A percentile compares a stretch with the other conserved stretches of the same genome.
phyloP scores from a whole-genome alignment of 306 rosid genomes.

The Prinsepia uniflora region DNA sequence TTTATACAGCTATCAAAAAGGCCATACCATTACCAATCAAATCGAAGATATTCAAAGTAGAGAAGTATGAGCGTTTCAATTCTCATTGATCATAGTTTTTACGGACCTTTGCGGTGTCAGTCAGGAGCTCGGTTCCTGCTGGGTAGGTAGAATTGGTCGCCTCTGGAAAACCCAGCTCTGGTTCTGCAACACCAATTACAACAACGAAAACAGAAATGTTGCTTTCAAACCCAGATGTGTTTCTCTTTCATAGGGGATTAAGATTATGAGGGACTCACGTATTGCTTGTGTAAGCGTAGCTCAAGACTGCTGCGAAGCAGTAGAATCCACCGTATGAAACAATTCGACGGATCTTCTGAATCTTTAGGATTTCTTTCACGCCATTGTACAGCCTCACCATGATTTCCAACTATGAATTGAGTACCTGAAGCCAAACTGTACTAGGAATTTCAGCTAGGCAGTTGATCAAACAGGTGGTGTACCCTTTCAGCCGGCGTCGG shows the following conservation, averaged over 20 bases:
- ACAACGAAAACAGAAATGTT: neutral
- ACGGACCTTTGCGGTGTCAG: slow-evolving; percentile 71
- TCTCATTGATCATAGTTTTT: neutral
- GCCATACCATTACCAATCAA: neutral
- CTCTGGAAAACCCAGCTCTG: slow-evolving; percentile 94
- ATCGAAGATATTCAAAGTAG: neutral
- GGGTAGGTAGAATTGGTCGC: slow-evolving; percentile 93
- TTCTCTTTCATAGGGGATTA: neutral
- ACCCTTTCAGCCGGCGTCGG: neutral
- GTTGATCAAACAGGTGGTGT: slow-evolving; percentile 29
- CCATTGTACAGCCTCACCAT: slow-evolving; percentile 34
- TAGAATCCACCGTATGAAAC: slow-evolving; percentile 82
- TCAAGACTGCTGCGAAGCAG: slow-evolving; percentile 58
- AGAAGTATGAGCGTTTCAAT: neutral
- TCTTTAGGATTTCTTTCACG: slow-evolving; percentile 59
- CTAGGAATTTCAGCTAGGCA: slow-evolving; percentile 17
- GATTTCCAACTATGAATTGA: slow-evolving; percentile 19
- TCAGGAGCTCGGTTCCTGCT: slow-evolving; percentile 87
- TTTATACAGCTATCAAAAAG: slow-evolving; percentile 62
- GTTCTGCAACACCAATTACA: slow-evolving; percentile 54
- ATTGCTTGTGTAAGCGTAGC: slow-evolving; percentile 67
- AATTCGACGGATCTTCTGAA: slow-evolving; percentile 73
- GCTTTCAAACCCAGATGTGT: slow-evolving; percentile 8
- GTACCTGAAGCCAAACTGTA: slow-evolving; percentile 18
- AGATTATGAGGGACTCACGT: slow-evolving; percentile 51